Evolutionary conservation across 495 filamentous ascomycete genomes (phyloP).

Genomic region (Acidomyces sp.): DNA sequence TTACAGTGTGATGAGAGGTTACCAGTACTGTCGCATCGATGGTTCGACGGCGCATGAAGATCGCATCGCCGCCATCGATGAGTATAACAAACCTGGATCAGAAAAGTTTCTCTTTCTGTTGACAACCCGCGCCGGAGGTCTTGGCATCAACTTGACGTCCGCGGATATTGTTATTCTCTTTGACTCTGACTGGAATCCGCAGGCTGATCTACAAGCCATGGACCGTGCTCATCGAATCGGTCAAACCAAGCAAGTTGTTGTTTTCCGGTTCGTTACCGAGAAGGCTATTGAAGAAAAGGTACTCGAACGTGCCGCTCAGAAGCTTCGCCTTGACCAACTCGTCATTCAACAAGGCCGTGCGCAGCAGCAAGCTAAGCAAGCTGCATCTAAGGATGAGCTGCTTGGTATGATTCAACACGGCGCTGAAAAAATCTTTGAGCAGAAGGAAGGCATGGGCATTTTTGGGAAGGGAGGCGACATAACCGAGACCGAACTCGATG

Average conservation of each 20-base stretch:
- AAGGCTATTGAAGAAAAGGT: constrained; percentile 99
- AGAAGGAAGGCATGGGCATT: constrained; percentile 44
- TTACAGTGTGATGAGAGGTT: constrained; percentile 90
- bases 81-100: constrained; percentile 89
- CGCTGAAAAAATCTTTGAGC: constrained; percentile 80
- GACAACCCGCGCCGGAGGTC: constrained; percentile 90
- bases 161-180: constrained; percentile 98
- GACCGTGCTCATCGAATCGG: constrained; percentile 96
- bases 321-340: constrained; percentile 92
- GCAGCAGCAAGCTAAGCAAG: constrained; percentile 75
- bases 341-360: constrained; percentile 98
- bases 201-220: constrained; percentile 97
- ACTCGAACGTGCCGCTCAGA: constrained; percentile 91
- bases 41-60: constrained; percentile 96
- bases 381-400: constrained; percentile 88
- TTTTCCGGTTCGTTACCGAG: constrained; percentile 94
- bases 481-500: constrained; percentile 78
- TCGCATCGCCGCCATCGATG: constrained; percentile 92
- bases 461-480: constrained; percentile 48
- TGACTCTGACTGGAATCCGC: constrained; percentile 98
- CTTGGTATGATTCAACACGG: constrained; percentile 98
- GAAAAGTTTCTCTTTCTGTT: constrained; percentile 97
- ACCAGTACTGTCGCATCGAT: constrained; percentile 95
- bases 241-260: constrained; percentile 93
- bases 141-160: constrained; percentile 95